Conservation (phyloP, 2,329 filamentous ascomycete genomes). For the Beauveria varroae region DNA sequence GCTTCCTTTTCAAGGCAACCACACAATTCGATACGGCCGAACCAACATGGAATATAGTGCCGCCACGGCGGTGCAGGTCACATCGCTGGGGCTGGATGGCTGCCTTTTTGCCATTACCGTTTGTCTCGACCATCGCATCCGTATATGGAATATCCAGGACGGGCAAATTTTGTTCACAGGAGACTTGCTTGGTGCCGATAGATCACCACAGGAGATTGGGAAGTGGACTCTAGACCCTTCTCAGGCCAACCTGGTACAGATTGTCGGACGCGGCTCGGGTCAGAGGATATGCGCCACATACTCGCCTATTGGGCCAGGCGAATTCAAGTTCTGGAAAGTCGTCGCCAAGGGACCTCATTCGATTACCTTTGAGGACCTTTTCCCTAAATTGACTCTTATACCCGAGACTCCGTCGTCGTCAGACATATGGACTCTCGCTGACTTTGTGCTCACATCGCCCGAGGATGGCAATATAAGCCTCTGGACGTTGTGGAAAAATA, state of each 20-base stretch:
- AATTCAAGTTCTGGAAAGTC: constrained; percentile 91
- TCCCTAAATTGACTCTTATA: constrained; percentile 50
- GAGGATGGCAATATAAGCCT: constrained; percentile 50
- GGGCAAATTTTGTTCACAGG: constrained; percentile 69
- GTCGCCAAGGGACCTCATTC: constrained; percentile 57
- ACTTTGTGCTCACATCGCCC: constrained; percentile 58
- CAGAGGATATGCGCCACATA: constrained; percentile 65
- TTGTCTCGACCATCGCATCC: constrained; percentile 79
- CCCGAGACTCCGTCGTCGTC: constrained; percentile 64
- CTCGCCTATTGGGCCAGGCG: constrained; percentile 77
- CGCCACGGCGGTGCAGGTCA: constrained; percentile 54
- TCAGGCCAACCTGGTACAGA: constrained; percentile 67
- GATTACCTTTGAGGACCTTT: constrained; percentile 63
- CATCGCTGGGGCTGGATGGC: constrained; percentile 41
- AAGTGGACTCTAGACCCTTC: constrained; percentile 73
- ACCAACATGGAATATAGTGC: constrained; percentile 60
- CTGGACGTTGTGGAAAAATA: constrained; percentile 82
- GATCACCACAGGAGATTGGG: constrained; percentile 59
- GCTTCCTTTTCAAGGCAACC: constrained; percentile 57
- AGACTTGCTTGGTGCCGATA: constrained; percentile 65
- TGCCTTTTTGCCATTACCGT: constrained; percentile 63
- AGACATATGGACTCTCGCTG: constrained; percentile 72
- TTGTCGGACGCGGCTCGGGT: constrained; percentile 53
- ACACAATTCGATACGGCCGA: constrained; percentile 56
- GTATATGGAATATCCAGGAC: constrained; percentile 81